Conservation (phyloP, 441 rosid genomes). For the Macaranga tanarius region DNA sequence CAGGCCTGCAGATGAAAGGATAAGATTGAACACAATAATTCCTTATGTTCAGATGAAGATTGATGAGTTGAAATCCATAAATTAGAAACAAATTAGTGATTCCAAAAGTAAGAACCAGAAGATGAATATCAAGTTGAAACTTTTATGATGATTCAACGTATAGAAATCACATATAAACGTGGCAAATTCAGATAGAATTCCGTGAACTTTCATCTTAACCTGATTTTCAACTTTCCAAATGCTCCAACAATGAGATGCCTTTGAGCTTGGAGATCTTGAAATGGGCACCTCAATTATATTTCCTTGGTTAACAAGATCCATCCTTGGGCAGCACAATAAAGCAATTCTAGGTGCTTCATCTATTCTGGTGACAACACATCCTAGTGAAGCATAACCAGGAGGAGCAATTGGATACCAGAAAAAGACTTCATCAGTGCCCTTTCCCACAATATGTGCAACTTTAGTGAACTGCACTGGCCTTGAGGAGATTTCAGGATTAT, state of each 20-base stretch:
- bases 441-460: conserved; percentile 84
- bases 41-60: conserved; percentile 20
- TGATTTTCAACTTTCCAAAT: conserved; percentile 98
- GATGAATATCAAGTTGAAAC: conserved; percentile 11
- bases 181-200: conserved; percentile 14
- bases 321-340: conserved; percentile 88
- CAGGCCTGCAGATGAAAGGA: conserved; percentile 67
- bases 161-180: neutral
- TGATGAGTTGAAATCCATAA: conserved; percentile 14
- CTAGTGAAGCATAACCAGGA: conserved; percentile 92
- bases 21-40: conserved; percentile 16
- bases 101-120: neutral
- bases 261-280: conserved; percentile 79
- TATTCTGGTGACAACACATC: conserved; percentile 82
- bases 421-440: conserved; percentile 87
- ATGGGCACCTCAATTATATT: conserved; percentile 75
- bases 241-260: conserved; percentile 89
- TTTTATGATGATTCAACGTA: neutral
- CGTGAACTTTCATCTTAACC: conserved; percentile 43
- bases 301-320: conserved; percentile 87
- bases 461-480: conserved; percentile 89
- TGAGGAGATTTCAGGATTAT: conserved; percentile 78
- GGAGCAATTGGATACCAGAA: conserved; percentile 99
- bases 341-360: conserved; percentile 71
- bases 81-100: neutral